Base-by-base conservation (phyloP, 1,139 yeast genomes). In the Zhuliangozyma parablackwelliae region DNA sequence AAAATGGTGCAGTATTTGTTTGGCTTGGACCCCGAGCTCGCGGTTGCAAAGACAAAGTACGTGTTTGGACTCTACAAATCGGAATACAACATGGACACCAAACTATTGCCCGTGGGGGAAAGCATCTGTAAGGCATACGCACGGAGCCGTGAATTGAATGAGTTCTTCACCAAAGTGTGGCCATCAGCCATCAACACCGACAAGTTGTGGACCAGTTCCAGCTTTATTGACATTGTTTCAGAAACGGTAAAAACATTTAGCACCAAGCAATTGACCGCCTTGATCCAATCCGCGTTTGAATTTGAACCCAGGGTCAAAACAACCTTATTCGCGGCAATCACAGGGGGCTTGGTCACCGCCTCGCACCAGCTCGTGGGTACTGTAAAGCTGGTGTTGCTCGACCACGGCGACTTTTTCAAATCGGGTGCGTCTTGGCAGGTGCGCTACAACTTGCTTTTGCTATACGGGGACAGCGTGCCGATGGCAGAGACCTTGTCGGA, bases 111-210 rank as follows among this genome's bases (percentile, higher is more conserved):
- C 6, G 39, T 76, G n/a, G 69, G 72, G 34, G 49, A 54, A 2
- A 60, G 64, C 21, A 45, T 81, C 11, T 56, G 79, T 3, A 57
- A 62, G 8, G 73, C 82, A 9, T 75, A 70, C 49, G 62, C 69
- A 5, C 72, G 65, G 46, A 82, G 82, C 6, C 74, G 94, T 62
- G 88, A 82, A 37, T 61, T 79, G 31, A 59, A 58, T 8, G 56
- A 58, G 5, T 82, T 83, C 45, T 63, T 78, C 34, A 54, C 59
- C 4, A 42, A 48, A 1, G 53, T 67, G 10, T 81, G 85, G 82
- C 57, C 62, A 10, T 37, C 48, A 2, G 60, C 69, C 5, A 57
- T 70, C 10, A 35, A 50, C 3, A 40, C 46, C 5, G 46, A 52
- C 20, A 33, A 38, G 3, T 38, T 52, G 30, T 63, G 74, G 62